These are phyloP conservation scores for Yamadazyma atlantica DNA, from an alignment of 1,139 yeast genomes.

Conservation along the genomic window DNA sequence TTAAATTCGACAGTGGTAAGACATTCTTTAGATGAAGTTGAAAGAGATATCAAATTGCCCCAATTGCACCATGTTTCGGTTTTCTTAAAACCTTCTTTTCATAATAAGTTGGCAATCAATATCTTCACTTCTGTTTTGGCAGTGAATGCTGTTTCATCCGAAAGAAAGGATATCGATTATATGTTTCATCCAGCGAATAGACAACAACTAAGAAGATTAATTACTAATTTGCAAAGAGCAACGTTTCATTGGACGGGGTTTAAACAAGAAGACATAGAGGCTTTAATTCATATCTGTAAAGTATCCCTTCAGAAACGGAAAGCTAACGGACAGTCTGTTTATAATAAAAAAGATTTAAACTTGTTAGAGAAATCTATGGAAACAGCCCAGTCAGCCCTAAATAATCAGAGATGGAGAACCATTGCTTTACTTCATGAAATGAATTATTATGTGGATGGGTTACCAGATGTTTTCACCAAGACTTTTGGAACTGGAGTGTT, in stretches of 20 bases:
- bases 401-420: slow-evolving; percentile 55
- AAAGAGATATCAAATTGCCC: slow-evolving; percentile 56
- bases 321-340: slow-evolving; percentile 24
- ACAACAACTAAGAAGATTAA: slow-evolving; percentile 52
- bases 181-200: slow-evolving; percentile 66
- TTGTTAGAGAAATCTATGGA: slow-evolving; percentile 43
- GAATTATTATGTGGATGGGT: slow-evolving; percentile 49
- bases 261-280: slow-evolving; percentile 53
- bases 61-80: slow-evolving; percentile 58
- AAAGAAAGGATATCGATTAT: slow-evolving; percentile 63
- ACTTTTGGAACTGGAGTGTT: slow-evolving; percentile 45
- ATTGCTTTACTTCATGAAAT: slow-evolving; percentile 61
- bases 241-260: slow-evolving; percentile 79
- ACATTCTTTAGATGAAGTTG: slow-evolving; percentile 54
- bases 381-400: slow-evolving; percentile 48
- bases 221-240: slow-evolving; percentile 62
- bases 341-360: slow-evolving; percentile 33
- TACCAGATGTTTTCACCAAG: slow-evolving; percentile 40
- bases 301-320: slow-evolving; percentile 40
- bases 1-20: slow-evolving; percentile 52
- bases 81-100: slow-evolving; percentile 58
- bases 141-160: slow-evolving; percentile 72
- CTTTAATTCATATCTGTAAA: slow-evolving; percentile 48
- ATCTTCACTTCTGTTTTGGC: slow-evolving; percentile 67
- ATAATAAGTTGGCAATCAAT: slow-evolving; percentile 60